Percentiles rank a stretch among this genome's conserved stretches.
Conservation (phyloP, 176 grass and related monocot genomes). For the Aechmea fasciata region DNA sequence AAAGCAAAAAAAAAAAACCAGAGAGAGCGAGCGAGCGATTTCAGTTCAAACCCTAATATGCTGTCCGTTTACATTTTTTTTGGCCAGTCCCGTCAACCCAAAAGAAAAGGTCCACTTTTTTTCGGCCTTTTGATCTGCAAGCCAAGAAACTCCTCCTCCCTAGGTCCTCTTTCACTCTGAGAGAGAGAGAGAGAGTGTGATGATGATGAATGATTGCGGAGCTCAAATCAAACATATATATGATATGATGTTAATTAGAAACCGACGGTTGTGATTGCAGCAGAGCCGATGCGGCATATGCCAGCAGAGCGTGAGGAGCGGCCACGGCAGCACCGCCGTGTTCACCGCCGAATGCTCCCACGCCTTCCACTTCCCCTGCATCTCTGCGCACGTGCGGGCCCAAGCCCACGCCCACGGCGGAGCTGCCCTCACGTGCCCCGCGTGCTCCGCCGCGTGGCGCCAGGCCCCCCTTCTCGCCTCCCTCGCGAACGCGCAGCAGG, state of each 20-base stretch:
- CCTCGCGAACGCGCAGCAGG: slow-evolving; percentile 7
- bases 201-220: too few relatives aligned
- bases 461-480: slow-evolving; percentile 56
- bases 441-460: slow-evolving; percentile 59
- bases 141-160: not conserved
- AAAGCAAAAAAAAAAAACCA: not conserved
- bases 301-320: slow-evolving; percentile 48
- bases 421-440: slow-evolving; percentile 48
- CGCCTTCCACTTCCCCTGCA: slow-evolving; percentile 89
- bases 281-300: slow-evolving; percentile 57
- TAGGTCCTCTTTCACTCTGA: not conserved
- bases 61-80: not conserved
- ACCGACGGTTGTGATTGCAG: slow-evolving; percentile 28
- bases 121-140: slow-evolving; percentile 24
- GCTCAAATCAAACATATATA: not conserved
- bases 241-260: not conserved
- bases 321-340: slow-evolving; percentile 50
- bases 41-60: not conserved
- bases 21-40: not conserved
- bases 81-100: not conserved
- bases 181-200: too few relatives aligned
- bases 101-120: not conserved
- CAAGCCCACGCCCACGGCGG: not conserved
- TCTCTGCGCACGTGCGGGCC: slow-evolving; percentile 43
- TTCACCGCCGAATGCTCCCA: slow-evolving; percentile 97